Conservation (phyloP, 495 filamentous ascomycete genomes). For the Amniculicola lignicola region DNA sequence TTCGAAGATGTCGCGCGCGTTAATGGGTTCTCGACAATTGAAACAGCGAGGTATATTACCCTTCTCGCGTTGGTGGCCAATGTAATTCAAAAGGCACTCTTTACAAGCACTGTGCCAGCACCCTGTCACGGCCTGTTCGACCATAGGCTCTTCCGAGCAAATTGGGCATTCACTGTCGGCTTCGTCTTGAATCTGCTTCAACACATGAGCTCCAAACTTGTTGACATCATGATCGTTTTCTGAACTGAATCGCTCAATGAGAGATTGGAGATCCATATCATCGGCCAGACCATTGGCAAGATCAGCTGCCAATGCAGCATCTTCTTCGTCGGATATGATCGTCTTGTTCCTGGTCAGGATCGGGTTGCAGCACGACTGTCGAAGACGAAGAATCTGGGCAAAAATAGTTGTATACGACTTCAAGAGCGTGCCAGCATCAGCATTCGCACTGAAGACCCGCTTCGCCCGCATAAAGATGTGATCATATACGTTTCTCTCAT, state of each 20-base stretch:
- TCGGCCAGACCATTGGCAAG: conserved; percentile 77
- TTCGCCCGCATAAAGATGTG: conserved; percentile 81
- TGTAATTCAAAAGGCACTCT: conserved; percentile 80
- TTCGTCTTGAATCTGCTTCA: conserved; percentile 87
- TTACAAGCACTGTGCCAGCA: conserved; percentile 98
- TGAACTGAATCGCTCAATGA: conserved; percentile 78
- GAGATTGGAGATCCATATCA: conserved; percentile 88
- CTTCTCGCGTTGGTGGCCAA: conserved; percentile 77
- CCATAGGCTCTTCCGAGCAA: conserved; percentile 91
- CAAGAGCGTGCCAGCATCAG: conserved; percentile 87
- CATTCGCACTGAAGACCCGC: conserved; percentile 74
- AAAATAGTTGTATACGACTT: conserved; percentile 95
- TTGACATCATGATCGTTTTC: conserved; percentile 62
- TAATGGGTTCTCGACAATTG: conserved; percentile 80
- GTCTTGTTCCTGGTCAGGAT: conserved; percentile 79
- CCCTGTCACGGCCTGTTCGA: conserved; percentile 85
- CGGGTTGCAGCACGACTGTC: conserved; percentile 94
- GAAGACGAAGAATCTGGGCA: conserved; percentile 89
- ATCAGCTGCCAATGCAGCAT: conserved; percentile 75
- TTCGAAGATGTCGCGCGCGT: conserved; percentile 82
- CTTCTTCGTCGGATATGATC: conserved; percentile 83
- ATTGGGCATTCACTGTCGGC: conserved; percentile 88
- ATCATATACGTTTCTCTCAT: conserved; percentile 88
- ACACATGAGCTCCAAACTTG: conserved; percentile 75
- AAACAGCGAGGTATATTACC: conserved; percentile 76